Evolutionary conservation across 192 early-diverging fungal species (phyloP).

Genomic region (Allomyces arbusculus): DNA sequence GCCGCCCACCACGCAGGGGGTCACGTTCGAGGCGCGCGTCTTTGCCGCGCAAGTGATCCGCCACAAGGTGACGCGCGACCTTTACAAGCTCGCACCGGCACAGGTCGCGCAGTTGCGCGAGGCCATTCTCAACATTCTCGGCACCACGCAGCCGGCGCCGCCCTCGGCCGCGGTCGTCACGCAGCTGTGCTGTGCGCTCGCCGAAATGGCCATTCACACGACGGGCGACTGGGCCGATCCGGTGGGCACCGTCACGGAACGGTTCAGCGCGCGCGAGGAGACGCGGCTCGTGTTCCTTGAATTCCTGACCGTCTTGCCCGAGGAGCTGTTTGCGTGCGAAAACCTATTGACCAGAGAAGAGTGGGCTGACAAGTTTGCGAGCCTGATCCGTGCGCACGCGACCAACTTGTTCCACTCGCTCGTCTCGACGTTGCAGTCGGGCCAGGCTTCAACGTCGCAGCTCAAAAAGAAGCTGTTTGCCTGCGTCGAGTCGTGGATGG

Average conservation of each 20-base stretch:
- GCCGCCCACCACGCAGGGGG: too few species aligned
- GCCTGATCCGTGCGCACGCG: constrained; percentile 42
- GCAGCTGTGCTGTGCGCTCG: constrained; percentile 66
- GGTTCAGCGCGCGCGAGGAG: constrained; percentile 40
- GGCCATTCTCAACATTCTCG: constrained; percentile 50
- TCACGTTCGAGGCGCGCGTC: neutral
- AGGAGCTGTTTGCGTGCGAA: constrained; percentile 53
- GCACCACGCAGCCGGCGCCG: constrained; percentile 28
- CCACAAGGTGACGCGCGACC: constrained; percentile 51
- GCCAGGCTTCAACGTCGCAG: constrained; percentile 25
- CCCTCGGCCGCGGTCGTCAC: constrained; percentile 33
- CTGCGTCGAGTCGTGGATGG: constrained; percentile 72
- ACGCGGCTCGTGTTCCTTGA: constrained; percentile 49
- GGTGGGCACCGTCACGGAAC: constrained; percentile 44
- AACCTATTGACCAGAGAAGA: constrained; percentile 39
- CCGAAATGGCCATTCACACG: constrained; percentile 63
- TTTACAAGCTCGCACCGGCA: constrained; percentile 45
- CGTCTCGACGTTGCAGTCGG: neutral
- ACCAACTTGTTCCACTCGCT: constrained; percentile 30
- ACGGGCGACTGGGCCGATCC: constrained; percentile 55
- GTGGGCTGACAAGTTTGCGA: constrained; percentile 27
- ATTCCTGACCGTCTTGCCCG: constrained; percentile 68
- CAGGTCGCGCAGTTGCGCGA: constrained; percentile 48
- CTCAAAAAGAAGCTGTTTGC: constrained; percentile 38
- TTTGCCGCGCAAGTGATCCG: neutral